Evolutionary conservation across 1,139 yeast genomes (phyloP).

Genomic region (Magnusiomyces tetraspermus): DNA sequence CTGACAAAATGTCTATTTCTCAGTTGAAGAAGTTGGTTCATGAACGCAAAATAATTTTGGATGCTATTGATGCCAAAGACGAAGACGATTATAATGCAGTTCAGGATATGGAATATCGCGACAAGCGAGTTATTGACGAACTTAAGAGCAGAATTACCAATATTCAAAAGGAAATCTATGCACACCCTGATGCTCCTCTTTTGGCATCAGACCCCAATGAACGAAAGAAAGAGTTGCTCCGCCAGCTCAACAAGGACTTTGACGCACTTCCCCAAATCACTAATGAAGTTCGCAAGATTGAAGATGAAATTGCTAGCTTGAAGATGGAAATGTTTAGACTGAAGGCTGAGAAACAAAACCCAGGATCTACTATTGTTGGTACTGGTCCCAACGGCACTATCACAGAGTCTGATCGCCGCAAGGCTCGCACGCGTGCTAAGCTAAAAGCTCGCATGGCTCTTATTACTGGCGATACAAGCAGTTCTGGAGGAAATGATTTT

Average conservation of each 20-base stretch:
- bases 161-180: constrained; percentile 42
- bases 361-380: constrained; percentile 60
- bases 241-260: constrained; percentile 47
- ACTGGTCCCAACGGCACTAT: constrained; percentile 79
- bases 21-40: constrained; percentile 54
- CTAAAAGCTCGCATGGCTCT: constrained; percentile 85
- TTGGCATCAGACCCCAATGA: constrained; percentile 26
- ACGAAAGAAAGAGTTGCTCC: constrained; percentile 38
- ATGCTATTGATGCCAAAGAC: constrained; percentile 64
- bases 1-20: constrained; percentile 29
- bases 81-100: constrained; percentile 45
- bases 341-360: constrained; percentile 50
- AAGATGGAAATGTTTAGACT: constrained; percentile 55
- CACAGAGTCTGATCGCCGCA: constrained; percentile 70
- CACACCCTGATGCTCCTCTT: constrained; percentile 27
- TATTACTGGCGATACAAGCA: constrained; percentile 63
- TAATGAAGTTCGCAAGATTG: constrained; percentile 50
- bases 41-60: constrained; percentile 61
- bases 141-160: constrained; percentile 53
- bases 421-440: constrained; percentile 67
- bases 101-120: constrained; percentile 35
- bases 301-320: constrained; percentile 56
- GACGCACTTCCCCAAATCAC: constrained; percentile 65
- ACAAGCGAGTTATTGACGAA: constrained; percentile 48
- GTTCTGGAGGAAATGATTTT: constrained; percentile 32